Base-by-base conservation (phyloP, 2,329 filamentous ascomycete genomes). In the Aspergillus hiratsukae region DNA sequence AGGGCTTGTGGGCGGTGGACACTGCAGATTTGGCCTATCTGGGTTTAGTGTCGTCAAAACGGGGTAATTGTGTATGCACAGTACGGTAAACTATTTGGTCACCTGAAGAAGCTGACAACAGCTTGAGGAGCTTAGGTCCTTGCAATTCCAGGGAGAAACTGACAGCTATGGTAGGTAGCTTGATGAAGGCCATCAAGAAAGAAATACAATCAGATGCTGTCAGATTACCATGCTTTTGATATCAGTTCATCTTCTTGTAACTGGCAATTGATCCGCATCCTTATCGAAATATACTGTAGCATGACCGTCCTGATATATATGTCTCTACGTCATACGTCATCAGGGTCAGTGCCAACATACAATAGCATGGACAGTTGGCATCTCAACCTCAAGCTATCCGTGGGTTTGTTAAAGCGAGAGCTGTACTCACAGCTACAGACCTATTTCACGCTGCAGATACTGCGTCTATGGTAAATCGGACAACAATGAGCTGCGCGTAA, bases 1-100 rank as follows among this genome's bases (percentile, higher is more conserved):
- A 62, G 60, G 60, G 60, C 57, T 62, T 53, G 25, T 14, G n/a
- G 43, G n/a, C n/a, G n/a, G 41, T 45, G 41, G 41, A 21, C 9
- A 8, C 5, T 46, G 21, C 21, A 46, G 17, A 27, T 46, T 27
- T 46, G 43, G 21, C 43, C 21, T 27, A 25, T 10, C 11, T 46
- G 43, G 43, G 43, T 46, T 46, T 46, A 46, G 43, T 23, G 21
- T 25, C 8, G 43, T 46, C 21, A 27, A 23, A 25, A 14, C 7
- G 41, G 43, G 43, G 43, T 46, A 46, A 46, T 46, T 23, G 10
- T 27, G 43, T 46, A 46, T 46, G 21, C 21, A 46, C 21, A 46
- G 43, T 46, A 46, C 43, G 19, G 43, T 46, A 46, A 46, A 27
- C 43, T 25, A 23, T 46, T 46, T 14, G 9, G n/a, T 45, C 21